These are phyloP conservation scores for Epichloe hybrida DNA, from an alignment of 2,329 filamentous ascomycete genomes.

Conservation along the genomic window DNA sequence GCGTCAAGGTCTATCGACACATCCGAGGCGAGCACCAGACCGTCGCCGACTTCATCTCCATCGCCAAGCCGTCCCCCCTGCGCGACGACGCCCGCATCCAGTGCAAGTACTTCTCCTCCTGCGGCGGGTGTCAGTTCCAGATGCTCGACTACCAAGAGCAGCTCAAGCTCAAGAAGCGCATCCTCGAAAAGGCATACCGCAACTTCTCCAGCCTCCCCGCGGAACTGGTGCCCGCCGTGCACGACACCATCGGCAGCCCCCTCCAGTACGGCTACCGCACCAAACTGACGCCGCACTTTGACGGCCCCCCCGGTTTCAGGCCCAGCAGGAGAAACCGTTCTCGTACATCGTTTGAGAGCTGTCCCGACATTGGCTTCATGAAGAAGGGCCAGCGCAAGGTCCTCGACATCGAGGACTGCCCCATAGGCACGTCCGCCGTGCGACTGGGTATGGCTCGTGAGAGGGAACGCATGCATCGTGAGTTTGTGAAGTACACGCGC, in stretches of 20 bases:
- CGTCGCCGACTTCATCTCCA: constrained; percentile 67
- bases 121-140: constrained; percentile 92
- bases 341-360: constrained; percentile 36
- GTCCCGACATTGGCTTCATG: constrained; percentile 83
- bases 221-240: constrained; percentile 59
- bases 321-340: constrained; percentile 33
- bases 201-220: constrained; percentile 80
- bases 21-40: constrained; percentile 52
- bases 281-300: constrained; percentile 93
- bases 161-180: constrained; percentile 66
- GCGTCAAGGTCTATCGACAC: constrained; percentile 68
- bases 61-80: constrained; percentile 58
- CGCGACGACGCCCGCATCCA: constrained; percentile 65
- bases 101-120: constrained; percentile 78
- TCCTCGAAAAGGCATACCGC: constrained; percentile 81
- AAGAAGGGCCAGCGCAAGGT: constrained; percentile 67
- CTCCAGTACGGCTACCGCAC: constrained; percentile 89
- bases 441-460: constrained; percentile 67
- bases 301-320: constrained; percentile 55
- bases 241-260: constrained; percentile 79
- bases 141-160: constrained; percentile 88
- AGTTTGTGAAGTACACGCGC: constrained; percentile 58
- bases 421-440: constrained; percentile 81
- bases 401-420: constrained; percentile 93
- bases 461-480: constrained; percentile 60